Conservation (phyloP, 495 filamentous ascomycete species). For the Aspergillus haitiensis region DNA sequence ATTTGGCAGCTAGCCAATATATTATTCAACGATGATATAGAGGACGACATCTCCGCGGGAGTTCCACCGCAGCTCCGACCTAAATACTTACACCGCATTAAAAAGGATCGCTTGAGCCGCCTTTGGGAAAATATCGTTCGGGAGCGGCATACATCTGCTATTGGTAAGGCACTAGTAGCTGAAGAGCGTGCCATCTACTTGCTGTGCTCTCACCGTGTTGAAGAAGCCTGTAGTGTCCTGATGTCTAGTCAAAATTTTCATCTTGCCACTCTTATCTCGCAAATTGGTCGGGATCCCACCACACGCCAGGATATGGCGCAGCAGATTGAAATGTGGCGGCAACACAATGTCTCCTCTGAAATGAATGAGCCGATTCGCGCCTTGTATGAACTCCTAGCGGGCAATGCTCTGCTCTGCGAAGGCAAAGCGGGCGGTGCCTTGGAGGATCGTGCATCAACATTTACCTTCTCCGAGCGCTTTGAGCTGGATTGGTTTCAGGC, state of each 20-base stretch:
- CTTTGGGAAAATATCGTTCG: conserved; percentile 52
- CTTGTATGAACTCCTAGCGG: conserved; percentile 84
- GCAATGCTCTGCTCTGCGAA: conserved; percentile 77
- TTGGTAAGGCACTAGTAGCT: conserved; percentile 52
- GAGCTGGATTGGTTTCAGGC: conserved; percentile 88
- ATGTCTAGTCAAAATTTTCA: conserved; percentile 71
- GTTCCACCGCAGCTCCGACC: conserved; percentile 41
- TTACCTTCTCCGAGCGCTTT: conserved; percentile 77
- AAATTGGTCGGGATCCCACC: conserved; percentile 67
- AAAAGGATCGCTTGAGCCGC: conserved; percentile 52
- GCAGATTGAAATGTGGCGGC: conserved; percentile 82
- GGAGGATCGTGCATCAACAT: conserved; percentile 75
- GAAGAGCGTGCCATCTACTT: conserved; percentile 85
- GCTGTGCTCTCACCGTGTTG: conserved; percentile 72
- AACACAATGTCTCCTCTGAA: conserved; percentile 77
- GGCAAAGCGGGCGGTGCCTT: conserved; percentile 61
- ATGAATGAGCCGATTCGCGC: conserved; percentile 82
- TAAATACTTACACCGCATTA: conserved; percentile 50
- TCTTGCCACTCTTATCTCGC: conserved; percentile 77
- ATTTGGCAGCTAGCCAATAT: conserved; percentile 68
- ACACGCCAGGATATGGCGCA: conserved; percentile 66
- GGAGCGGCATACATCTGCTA: conserved; percentile 44
- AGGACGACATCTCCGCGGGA: conserved; percentile 46
- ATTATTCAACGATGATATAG: conserved; percentile 71
- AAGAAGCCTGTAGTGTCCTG: conserved; percentile 77